These are phyloP conservation scores for Paspalum notatum DNA, from an alignment of 176 grass and related monocot species.

Conservation along the genomic window DNA sequence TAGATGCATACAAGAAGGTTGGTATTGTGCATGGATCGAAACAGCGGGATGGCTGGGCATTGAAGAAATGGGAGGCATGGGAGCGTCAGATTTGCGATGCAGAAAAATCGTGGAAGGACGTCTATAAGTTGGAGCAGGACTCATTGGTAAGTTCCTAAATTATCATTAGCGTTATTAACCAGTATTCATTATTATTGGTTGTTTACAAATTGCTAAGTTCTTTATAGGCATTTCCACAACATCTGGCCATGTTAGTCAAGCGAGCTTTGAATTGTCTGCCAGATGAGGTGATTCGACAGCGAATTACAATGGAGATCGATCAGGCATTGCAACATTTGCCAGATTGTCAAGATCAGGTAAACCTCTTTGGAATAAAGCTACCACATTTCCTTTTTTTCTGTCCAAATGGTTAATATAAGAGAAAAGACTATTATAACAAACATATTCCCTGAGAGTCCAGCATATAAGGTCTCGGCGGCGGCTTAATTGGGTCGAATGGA, in stretches of 20 bases:
- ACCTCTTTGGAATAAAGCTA: neutral
- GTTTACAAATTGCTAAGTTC: slow-evolving; percentile 5
- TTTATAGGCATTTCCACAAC: neutral
- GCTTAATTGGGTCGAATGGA: slow-evolving; percentile 13
- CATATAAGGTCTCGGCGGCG: neutral
- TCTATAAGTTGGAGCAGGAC: neutral
- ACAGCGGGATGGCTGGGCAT: slow-evolving; percentile 31
- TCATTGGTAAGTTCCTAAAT: slow-evolving; percentile 17
- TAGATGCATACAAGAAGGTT: slow-evolving; percentile 36
- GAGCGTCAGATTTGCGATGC: neutral
- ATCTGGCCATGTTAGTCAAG: neutral
- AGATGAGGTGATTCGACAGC: neutral
- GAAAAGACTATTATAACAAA: neutral
- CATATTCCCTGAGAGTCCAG: neutral
- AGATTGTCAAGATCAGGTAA: slow-evolving; percentile 23
- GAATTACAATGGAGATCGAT: neutral
- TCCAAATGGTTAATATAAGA: neutral
- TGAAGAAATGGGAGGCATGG: slow-evolving; percentile 41
- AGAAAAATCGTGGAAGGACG: neutral
- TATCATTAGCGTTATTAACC: neutral
- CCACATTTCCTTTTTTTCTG: neutral
- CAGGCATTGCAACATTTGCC: neutral
- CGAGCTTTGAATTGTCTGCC: neutral
- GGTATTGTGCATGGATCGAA: slow-evolving; percentile 15
- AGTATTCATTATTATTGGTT: neutral